Evolutionary conservation across 805 yeast genomes (phyloP), one percentile per base, ranked within the genome.

Genomic region (Cyberlindnera xylosilytica): DNA sequence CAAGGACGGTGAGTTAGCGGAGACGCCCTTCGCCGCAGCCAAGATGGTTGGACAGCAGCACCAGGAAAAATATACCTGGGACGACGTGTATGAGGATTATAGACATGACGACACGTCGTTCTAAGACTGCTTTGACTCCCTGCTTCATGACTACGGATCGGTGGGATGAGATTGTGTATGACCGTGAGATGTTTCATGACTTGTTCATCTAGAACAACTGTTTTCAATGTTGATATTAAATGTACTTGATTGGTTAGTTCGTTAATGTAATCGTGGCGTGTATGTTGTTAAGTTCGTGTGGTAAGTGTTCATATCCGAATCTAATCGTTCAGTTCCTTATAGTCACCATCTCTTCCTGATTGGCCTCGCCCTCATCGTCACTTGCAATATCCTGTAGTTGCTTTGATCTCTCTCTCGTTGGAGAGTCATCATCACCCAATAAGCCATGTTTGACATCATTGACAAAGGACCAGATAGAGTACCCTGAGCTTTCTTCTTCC

Each of bases 381-480:
- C 24, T 36, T 6, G 28, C 27, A 15, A 17, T 35, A 15, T 36
- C 32, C 6, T 36, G 39, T 11, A 19, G 16, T 12, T 23, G 15
- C 26, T 29, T 6, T 18, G 37, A 30, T 27, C 34, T 26, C 12
- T 40, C 35, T 15, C 24, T 38, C 5, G 36, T 39, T 11, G 45
- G 39, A 6, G 42, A 34, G 5, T 58, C 65, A 17, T 65, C 69
- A 15, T 59, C 62, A 11, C 72, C 71, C 26, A 67, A 36, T n/a
- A 68, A 43, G 0, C 71, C 71, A 9, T 61, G 56, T 47, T 70
- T 74, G 20, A 75, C 71, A 41, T 74, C 79, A 50, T 65, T 71
- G 8, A 75, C 75, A 54, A 75, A 73, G 2, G 69, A 66, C 80
- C 80, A 75, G 4, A 75, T 39, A 11, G 74, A 70, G 33, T 60